Evolutionary conservation across 371 early-diverging fungal species (phyloP), one percentile per base, ranked within the genome.

Genomic region (Caulochytrium protostelioides): DNA sequence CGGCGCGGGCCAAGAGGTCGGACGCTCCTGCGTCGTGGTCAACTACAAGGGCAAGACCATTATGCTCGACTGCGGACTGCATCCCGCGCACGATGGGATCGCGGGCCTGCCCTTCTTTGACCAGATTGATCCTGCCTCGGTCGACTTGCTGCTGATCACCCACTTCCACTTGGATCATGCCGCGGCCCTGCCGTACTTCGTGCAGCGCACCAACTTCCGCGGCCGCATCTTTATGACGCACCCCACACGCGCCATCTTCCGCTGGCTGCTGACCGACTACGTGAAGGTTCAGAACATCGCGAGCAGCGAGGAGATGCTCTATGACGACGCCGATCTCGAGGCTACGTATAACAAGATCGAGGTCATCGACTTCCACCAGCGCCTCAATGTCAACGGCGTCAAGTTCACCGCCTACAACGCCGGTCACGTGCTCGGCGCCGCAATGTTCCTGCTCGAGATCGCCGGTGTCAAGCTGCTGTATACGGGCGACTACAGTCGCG

Each of bases 151-250:
- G 26, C 70, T 99, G 33, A 75, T 99, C 23, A 95, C 83, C 20
- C 98, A 98, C 57, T 99, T 99, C 42, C 99, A 99, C 52, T 72
- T 98, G 37, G 99, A 99, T 54, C 99, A 99, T 56, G 95, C 97
- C n/a, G 99, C 95, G 12, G 84, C 90, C 2, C 73, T 99, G 2
- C 99, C 99, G 27, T 98, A 95, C 51, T 74, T 98, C 37, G 43
- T 56, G 25, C 54, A 89, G 79, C n/a, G n/a, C n/a, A 99, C 98
- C 17, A 68, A 73, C 0, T 99, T 98, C 57, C 74, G 77, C 41
- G 99, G 99, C n/a, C 80, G 91, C 33, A 89, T 97, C 0, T 99
- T 84, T 50, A 99, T 99, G 99, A 99, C 99, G 6, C 97, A 98
- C 60, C 98, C 99, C 5, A 99, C 99, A 14, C 89, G 92, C 51